Evolutionary conservation across 1,284 basidiomycete species (phyloP), one percentile per base, ranked within the genome.

Genomic region (Cryptococcus depauperatus): DNA sequence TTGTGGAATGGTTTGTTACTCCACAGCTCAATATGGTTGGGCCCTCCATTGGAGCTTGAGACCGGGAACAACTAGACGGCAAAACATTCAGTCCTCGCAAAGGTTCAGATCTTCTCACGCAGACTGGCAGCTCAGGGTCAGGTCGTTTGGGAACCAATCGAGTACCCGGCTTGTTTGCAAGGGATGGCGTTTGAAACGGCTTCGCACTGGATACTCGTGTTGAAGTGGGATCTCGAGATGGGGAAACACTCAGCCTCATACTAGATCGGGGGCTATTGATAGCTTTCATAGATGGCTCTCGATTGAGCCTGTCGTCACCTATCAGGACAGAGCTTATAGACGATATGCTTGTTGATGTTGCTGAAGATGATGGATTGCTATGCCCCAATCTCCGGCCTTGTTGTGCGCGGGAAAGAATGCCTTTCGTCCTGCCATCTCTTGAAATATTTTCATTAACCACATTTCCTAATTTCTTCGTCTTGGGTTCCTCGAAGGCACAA

Each of bases 181-280:
- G 35, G 22, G 47, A 50, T 9, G 52, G 52, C 13, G 52, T 41
- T 32, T 47, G 41, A 39, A 54, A 54, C 9, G 44, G 26, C 22
- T 22, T 40, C 19, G 18, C 13, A 18, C 27, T 30, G 21, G 25
- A 23, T 22, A 32, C 19, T n/a, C n/a, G n/a, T n/a, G n/a, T n/a
- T n/a, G n/a, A n/a, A n/a, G n/a, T n/a, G n/a, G n/a, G n/a, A n/a
- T n/a, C n/a, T n/a, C n/a, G n/a, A n/a, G n/a, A n/a, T n/a, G n/a
- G n/a, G n/a, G n/a, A n/a, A n/a, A n/a, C n/a, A n/a, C n/a, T n/a
- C n/a, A n/a, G n/a, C n/a, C n/a, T n/a, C n/a, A n/a, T n/a, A n/a
- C n/a, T n/a, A n/a, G n/a, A n/a, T n/a, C n/a, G n/a, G n/a, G n/a
- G n/a, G n/a, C n/a, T n/a, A n/a, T n/a, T n/a, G n/a, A n/a, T n/a